Evolutionary conservation across 306 rosid species (phyloP).

Genomic region (Argentina anserina): DNA sequence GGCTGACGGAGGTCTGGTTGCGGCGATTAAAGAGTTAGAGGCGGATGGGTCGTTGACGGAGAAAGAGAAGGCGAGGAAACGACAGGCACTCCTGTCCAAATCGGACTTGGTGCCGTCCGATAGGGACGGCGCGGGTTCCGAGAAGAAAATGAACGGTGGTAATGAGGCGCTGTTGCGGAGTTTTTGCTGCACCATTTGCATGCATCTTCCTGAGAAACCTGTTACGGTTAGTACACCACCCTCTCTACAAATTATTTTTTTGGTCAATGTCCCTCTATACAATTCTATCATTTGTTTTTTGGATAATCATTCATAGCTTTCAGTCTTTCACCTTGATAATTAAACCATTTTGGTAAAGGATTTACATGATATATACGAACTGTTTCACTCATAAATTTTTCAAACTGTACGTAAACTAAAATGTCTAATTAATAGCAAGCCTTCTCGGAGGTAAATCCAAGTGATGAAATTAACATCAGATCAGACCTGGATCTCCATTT

Average conservation of each 20-base stretch:
- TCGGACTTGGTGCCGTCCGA: not conserved
- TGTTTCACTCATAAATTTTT: no score
- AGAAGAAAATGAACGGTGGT: not conserved
- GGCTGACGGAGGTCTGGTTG: not conserved
- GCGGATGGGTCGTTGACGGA: not conserved
- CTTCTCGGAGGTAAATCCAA: no score
- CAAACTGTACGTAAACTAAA: no score
- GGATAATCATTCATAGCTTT: not conserved
- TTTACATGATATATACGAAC: not conserved
- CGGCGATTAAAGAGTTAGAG: not conserved
- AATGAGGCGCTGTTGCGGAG: not conserved
- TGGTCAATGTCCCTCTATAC: no score
- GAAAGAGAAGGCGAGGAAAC: not conserved
- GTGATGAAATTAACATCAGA: no score
- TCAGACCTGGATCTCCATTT: no score
- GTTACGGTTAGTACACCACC: conserved; percentile 13
- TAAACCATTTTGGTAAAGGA: not conserved
- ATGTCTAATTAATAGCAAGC: not conserved
- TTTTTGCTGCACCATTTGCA: not conserved
- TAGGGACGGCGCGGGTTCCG: not conserved
- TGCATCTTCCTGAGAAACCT: not conserved
- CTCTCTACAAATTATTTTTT: not conserved
- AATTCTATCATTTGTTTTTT: not conserved
- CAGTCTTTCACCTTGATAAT: not conserved
- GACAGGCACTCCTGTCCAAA: not conserved